Base-by-base conservation (phyloP, 1,284 basidiomycete species). In the Sanghuangporus baumii region DNA sequence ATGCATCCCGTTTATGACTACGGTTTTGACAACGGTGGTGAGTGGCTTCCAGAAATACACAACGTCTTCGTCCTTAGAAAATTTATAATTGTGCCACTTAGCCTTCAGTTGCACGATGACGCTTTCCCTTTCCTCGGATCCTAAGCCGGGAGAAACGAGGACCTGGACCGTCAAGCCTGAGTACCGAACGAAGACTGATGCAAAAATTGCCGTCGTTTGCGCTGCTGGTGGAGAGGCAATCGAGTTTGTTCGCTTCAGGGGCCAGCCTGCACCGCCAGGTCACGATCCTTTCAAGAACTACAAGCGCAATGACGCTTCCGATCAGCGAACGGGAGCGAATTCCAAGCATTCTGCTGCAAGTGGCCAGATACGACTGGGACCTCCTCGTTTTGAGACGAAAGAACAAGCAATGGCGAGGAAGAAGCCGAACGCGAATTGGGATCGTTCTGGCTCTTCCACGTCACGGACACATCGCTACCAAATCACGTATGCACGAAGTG, bases 171-270 rank as follows among this genome's bases (percentile, higher is more conserved):
- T 81, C 9, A 72, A 78, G 16, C 68, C 74, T 14, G 78, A 82
- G 64, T 87, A 85, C 68, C 76, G 80, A 43, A 80, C 74, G 37
- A 83, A 83, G 66, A 75, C 74, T 12, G 86, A 89, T 65, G 86
- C 87, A 8, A 86, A 81, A 69, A 73, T 78, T 18, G 86, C 82
- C 16, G 85, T 81, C 9, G 73, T 79, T 0, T 77, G 75, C 55
- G 70, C 72, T 1, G 87, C 85, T 2, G 79, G 79, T 12, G 74
- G 82, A 66, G 72, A 79, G 65, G 75, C 77, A 18, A 71, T 88
- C 56, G 84, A 87, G 65, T 79, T 85, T 54, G 68, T 88, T 34
- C 78, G 80, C 20, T 84, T 81, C 67, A 76, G 72, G 20, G 81
- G 81, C 43, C 67, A 70, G 34, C 66, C 73, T 1, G 71, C 74